These are phyloP conservation scores for Noccaea bulbosa DNA, from an alignment of 345 rosid species.

Conservation along the genomic window DNA sequence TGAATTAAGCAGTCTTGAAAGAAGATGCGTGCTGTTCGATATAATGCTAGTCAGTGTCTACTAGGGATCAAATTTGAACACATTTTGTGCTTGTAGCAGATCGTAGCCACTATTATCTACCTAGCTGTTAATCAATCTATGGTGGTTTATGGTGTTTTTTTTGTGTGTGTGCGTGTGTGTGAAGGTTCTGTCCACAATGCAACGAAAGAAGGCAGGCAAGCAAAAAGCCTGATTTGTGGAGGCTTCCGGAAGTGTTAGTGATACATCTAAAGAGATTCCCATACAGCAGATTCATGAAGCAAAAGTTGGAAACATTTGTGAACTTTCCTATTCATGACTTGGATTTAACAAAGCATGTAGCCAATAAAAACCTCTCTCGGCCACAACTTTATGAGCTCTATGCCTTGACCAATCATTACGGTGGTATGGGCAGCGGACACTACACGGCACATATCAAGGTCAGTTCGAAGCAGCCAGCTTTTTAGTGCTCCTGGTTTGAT, in stretches of 20 bases:
- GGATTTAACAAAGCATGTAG: slow-evolving; percentile 81
- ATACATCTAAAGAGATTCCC: slow-evolving; percentile 98
- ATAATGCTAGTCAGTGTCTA: neutral
- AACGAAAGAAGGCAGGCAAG: slow-evolving; percentile 95
- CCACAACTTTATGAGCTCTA: slow-evolving; percentile 94
- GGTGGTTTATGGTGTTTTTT: neutral
- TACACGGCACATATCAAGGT: slow-evolving; percentile 97
- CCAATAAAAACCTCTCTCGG: slow-evolving; percentile 76
- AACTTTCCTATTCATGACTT: slow-evolving; percentile 94
- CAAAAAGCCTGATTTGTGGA: slow-evolving; percentile 96
- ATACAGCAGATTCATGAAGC: slow-evolving; percentile 97
- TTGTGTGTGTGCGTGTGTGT: neutral
- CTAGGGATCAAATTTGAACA: slow-evolving; percentile 5
- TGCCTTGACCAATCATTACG: slow-evolving; percentile 93
- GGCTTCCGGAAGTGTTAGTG: slow-evolving; percentile 96
- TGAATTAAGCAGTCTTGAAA: slow-evolving; percentile 8
- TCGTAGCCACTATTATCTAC: slow-evolving; percentile 9
- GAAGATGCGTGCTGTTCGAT: slow-evolving; percentile 21
- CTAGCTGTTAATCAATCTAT: slow-evolving; percentile 3
- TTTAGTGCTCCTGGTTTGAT: neutral
- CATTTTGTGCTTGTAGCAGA: neutral
- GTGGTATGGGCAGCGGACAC: slow-evolving; percentile 99
- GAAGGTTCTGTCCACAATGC: slow-evolving; percentile 96
- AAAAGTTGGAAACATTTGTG: slow-evolving; percentile 90
- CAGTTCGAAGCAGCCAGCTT: slow-evolving; percentile 10